Evolutionary conservation across 2,329 filamentous ascomycete genomes (phyloP).

Genomic region (Ustulina deusta): DNA sequence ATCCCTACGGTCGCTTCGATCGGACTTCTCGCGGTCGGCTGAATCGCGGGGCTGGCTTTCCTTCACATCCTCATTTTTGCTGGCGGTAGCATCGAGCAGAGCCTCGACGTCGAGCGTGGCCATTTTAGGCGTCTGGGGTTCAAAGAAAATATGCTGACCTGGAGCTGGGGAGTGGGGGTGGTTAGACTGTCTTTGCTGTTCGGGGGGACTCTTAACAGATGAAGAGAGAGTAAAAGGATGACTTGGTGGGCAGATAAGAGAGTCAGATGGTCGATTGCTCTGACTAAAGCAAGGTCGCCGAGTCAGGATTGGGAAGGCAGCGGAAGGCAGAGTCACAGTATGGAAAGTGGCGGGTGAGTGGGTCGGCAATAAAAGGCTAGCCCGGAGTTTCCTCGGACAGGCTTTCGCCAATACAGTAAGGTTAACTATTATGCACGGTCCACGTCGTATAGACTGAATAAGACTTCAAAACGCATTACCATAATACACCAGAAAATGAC

Average conservation of each 20-base stretch:
- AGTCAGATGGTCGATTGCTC: conserved; percentile 8
- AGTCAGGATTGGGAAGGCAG: conserved; percentile 18
- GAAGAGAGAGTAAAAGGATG: conserved; percentile 1
- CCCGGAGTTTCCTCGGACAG: conserved; percentile 31
- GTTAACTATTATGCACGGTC: background rate
- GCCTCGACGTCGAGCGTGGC: conserved; percentile 82
- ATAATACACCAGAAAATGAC: no score
- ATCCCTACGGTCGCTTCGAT: conserved; percentile 62
- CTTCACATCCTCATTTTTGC: conserved; percentile 64
- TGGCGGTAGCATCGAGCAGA: conserved; percentile 86
- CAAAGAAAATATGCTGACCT: conserved; percentile 15
- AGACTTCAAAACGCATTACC: no score
- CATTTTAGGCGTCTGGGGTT: conserved; percentile 53
- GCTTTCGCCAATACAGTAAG: background rate
- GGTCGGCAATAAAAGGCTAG: conserved; percentile 26
- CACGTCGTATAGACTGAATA: no score
- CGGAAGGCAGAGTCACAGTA: conserved; percentile 21
- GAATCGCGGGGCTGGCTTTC: conserved; percentile 64
- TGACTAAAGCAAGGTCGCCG: conserved; percentile 13
- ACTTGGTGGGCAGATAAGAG: conserved; percentile 3
- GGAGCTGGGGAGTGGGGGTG: background rate
- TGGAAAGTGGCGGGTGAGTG: conserved; percentile 34
- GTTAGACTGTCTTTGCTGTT: conserved; percentile 7
- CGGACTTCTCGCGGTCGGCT: conserved; percentile 68
- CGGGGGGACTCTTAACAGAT: background rate